These are phyloP conservation scores for Monilinia vaccinii-corymbosi DNA, from an alignment of 2,329 filamentous ascomycete species.

Conservation along the genomic window DNA sequence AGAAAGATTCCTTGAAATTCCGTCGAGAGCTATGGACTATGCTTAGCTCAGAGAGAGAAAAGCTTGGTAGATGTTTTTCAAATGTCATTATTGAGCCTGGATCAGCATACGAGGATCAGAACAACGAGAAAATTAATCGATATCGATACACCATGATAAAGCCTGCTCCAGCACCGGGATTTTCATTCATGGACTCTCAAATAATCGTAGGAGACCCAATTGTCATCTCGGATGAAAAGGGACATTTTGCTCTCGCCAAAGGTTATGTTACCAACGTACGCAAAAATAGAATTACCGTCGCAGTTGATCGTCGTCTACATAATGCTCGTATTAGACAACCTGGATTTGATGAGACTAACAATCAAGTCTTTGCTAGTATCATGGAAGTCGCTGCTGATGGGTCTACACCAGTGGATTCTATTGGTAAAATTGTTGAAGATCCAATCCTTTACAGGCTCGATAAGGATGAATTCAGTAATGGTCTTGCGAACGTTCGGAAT, in stretches of 20 bases:
- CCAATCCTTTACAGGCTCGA: slow-evolving; percentile 74
- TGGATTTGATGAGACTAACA: slow-evolving; percentile 66
- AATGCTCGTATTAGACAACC: slow-evolving; percentile 68
- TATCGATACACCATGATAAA: slow-evolving; percentile 83
- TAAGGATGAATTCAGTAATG: slow-evolving; percentile 97
- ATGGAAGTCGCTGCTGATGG: slow-evolving; percentile 69
- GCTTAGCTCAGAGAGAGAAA: slow-evolving; percentile 80
- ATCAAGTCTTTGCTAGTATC: slow-evolving; percentile 83
- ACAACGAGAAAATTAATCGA: slow-evolving; percentile 78
- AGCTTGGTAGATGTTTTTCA: slow-evolving; percentile 80
- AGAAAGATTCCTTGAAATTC: slow-evolving; percentile 79
- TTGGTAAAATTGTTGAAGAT: slow-evolving; percentile 42
- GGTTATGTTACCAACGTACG: slow-evolving; percentile 77
- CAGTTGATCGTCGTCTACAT: slow-evolving; percentile 82
- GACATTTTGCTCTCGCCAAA: slow-evolving; percentile 89
- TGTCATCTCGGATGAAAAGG: slow-evolving; percentile 91
- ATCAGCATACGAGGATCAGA: slow-evolving; percentile 59
- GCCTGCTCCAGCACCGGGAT: slow-evolving; percentile 46
- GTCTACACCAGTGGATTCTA: slow-evolving; percentile 40
- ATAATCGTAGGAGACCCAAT: slow-evolving; percentile 81
- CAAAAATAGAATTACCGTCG: slow-evolving; percentile 70
- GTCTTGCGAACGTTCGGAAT: slow-evolving; percentile 90
- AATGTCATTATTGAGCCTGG: slow-evolving; percentile 77
- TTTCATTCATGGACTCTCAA: slow-evolving; percentile 88
- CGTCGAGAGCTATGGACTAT: slow-evolving; percentile 94